These are phyloP conservation scores for Zea luxurians DNA, from an alignment of 176 grass and related monocot genomes.

Conservation along the genomic window DNA sequence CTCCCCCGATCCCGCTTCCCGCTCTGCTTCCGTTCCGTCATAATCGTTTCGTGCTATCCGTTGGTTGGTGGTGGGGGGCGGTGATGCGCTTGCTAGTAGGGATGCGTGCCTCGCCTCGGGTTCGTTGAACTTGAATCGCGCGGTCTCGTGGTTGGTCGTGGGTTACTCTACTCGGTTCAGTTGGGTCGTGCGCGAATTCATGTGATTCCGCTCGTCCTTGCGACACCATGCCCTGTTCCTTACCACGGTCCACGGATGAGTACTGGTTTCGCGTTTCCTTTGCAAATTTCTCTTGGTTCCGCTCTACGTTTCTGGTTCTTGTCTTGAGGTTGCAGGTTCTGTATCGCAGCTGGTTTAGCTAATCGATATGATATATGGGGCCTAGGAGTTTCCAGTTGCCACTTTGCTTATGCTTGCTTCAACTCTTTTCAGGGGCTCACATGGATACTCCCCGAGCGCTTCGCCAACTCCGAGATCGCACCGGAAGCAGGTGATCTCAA, in stretches of 20 bases:
- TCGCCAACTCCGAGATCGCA: conserved; percentile 87
- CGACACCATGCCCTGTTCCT: neutral
- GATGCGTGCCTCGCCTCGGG: neutral
- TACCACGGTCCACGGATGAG: neutral
- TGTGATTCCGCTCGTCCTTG: conserved; percentile 8
- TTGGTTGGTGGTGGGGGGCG: too few relatives aligned
- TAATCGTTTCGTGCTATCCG: neutral
- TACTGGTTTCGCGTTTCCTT: neutral
- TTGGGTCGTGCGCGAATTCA: neutral
- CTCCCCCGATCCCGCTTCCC: neutral
- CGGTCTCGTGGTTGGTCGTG: neutral
- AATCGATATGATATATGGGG: neutral
- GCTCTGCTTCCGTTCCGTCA: neutral
- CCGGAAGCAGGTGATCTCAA: conserved; percentile 83
- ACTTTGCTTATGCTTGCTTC: conserved; percentile 14
- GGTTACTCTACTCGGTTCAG: neutral
- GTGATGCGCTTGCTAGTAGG: neutral
- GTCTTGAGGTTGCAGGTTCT: neutral
- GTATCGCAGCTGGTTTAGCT: neutral
- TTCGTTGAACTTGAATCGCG: conserved; percentile 1
- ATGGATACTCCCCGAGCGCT: conserved; percentile 93
- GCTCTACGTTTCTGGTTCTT: neutral
- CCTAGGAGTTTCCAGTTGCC: neutral
- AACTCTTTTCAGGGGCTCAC: conserved; percentile 63
- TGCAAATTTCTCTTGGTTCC: neutral